These are phyloP conservation scores for Dictyophora rubrovolvata DNA, from an alignment of 768 basidiomycete genomes.

Conservation along the genomic window DNA sequence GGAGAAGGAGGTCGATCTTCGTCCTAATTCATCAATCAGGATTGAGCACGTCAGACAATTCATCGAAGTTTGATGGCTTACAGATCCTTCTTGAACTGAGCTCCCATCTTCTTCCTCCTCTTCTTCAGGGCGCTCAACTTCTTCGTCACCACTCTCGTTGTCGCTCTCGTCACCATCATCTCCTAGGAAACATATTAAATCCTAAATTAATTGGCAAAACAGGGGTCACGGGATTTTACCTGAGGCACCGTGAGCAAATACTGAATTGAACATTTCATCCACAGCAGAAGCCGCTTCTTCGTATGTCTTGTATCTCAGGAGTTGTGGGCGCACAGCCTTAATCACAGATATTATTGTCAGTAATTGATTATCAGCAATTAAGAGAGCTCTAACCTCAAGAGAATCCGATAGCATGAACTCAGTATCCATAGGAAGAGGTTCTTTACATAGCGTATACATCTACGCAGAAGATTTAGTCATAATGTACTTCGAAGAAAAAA, in stretches of 20 bases:
- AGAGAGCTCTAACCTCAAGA: slow-evolving; percentile 52
- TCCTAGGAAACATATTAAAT: slow-evolving; percentile 30
- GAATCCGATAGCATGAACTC: slow-evolving; percentile 97
- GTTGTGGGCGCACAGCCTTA: slow-evolving; percentile 81
- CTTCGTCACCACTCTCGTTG: slow-evolving; percentile 38
- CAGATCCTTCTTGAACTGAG: slow-evolving; percentile 46
- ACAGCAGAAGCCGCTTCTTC: slow-evolving; percentile 83
- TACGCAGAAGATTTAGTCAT: slow-evolving; percentile 25
- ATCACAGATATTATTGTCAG: slow-evolving; percentile 7
- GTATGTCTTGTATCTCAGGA: slow-evolving; percentile 56
- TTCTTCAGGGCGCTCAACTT: slow-evolving; percentile 31
- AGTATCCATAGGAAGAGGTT: slow-evolving; percentile 88
- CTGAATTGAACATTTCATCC: slow-evolving; percentile 54
- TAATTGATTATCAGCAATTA: background rate
- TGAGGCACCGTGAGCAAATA: background rate
- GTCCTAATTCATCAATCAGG: slow-evolving; percentile 25
- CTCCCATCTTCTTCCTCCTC: slow-evolving; percentile 42
- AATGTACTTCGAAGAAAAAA: background rate
- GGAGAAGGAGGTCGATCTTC: slow-evolving; percentile 73
- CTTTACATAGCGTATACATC: slow-evolving; percentile 87
- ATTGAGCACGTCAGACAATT: background rate
- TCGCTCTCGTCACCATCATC: slow-evolving; percentile 45
- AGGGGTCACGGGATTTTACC: background rate
- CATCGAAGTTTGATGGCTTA: slow-evolving; percentile 22
- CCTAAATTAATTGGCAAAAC: background rate